Conservation (phyloP, 495 filamentous ascomycete species). For the Cryomyces minteri region DNA sequence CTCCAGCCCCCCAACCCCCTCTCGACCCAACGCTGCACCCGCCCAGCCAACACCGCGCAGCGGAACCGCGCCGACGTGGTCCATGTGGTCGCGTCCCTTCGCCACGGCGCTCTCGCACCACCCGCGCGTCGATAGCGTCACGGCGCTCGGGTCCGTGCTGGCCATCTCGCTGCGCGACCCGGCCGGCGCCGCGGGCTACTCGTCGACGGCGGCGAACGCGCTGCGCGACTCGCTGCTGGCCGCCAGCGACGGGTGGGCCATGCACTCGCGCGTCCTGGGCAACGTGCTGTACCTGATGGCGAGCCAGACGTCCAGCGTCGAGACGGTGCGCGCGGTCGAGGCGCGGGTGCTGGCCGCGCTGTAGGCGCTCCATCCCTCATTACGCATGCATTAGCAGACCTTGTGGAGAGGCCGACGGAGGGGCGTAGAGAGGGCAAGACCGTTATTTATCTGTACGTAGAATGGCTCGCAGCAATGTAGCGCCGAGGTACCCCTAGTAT, state of each 20-base stretch:
- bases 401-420: no score
- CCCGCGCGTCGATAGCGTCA: slow-evolving; percentile 29
- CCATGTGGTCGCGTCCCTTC: no score
- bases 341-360: slow-evolving; percentile 5
- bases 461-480: no score
- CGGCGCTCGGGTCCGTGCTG: slow-evolving; percentile 51
- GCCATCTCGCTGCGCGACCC: slow-evolving; percentile 37
- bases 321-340: slow-evolving; percentile 5
- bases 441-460: no score
- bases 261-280: slow-evolving; percentile 57
- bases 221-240: slow-evolving; percentile 34
- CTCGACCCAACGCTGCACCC: no score
- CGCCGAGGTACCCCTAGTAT: no score
- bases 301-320: slow-evolving; percentile 33
- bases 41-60: no score
- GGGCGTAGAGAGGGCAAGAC: no score
- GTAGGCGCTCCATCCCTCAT: background rate
- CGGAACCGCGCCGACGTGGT: no score
- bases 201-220: slow-evolving; percentile 39
- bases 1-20: no score
- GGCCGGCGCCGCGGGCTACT: slow-evolving; percentile 30
- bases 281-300: slow-evolving; percentile 69
- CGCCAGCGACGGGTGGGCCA: slow-evolving; percentile 22
- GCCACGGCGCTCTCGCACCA: no score
- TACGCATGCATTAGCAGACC: no score